Evolutionary conservation across 2,329 filamentous ascomycete genomes (phyloP).

Genomic region (Alternaria sp.): DNA sequence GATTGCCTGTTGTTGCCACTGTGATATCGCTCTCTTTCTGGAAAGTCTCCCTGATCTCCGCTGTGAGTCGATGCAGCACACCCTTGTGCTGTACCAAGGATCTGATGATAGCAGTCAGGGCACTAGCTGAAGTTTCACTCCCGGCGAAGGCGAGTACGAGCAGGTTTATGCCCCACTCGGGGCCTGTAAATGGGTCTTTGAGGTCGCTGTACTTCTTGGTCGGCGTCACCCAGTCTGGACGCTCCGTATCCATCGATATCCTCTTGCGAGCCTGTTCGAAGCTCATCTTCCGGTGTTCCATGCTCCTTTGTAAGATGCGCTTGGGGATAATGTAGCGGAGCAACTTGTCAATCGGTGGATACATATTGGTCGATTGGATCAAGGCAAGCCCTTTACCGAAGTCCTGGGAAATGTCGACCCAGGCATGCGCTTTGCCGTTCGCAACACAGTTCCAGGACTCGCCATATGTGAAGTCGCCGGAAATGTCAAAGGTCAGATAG

Average conservation of each 20-base stretch:
- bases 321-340: slow-evolving; percentile 34
- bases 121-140: slow-evolving; percentile 52
- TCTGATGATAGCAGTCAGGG: slow-evolving; percentile 45
- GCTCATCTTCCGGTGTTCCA: slow-evolving; percentile 33
- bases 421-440: slow-evolving; percentile 46
- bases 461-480: slow-evolving; percentile 60
- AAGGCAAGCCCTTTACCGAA: slow-evolving; percentile 39
- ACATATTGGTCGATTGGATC: slow-evolving; percentile 35
- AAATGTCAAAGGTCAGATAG: slow-evolving; percentile 34
- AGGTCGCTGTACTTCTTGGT: slow-evolving; percentile 30
- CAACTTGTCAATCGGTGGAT: slow-evolving; percentile 31
- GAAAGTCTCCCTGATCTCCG: slow-evolving; percentile 35
- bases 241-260: slow-evolving; percentile 20
- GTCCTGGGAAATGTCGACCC: slow-evolving; percentile 41
- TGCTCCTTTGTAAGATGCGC: slow-evolving; percentile 26
- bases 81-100: slow-evolving; percentile 41
- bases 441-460: slow-evolving; percentile 53
- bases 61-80: slow-evolving; percentile 28
- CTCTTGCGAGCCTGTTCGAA: slow-evolving; percentile 30
- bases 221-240: slow-evolving; percentile 38
- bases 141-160: slow-evolving; percentile 51
- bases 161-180: slow-evolving; percentile 50
- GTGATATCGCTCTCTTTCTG: slow-evolving; percentile 31
- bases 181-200: slow-evolving; percentile 20
- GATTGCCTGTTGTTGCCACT: slow-evolving; percentile 18